Evolutionary conservation across 371 early-diverging fungal genomes (phyloP), one percentile per base, ranked within the genome.

Genomic region (Nematocida major): DNA sequence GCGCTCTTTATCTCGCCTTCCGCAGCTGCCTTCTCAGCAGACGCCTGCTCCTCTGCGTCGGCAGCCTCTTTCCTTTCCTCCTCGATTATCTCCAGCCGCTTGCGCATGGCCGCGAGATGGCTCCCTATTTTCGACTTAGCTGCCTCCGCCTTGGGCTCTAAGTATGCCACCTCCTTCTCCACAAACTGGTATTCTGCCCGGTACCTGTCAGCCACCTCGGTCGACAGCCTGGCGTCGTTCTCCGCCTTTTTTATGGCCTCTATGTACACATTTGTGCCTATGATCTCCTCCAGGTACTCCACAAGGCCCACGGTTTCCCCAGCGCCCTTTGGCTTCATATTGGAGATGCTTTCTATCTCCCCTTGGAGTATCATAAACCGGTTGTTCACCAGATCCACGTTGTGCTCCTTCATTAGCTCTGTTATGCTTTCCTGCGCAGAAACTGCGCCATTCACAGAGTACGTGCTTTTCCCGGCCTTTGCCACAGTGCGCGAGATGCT

Each of bases 221-320:
- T 89, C 57, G 88, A 89, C 53, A 38, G 42, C 32, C 51, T 28
- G 1, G 92, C 67, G 13, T 84, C 83, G 42, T 94, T 93, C 1
- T 82, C 87, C 1, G 90, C 86, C 11, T 88, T 86, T 73, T 93
- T 92, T 69, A 99, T 96, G 26, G 88, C 87, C 20, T 87, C 87
- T 83, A 94, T 92, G 82, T 92, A 95, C 51, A 86, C 83, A 1
- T 89, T 87, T 2, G 97, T 97, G 5, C 98, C 99, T 59, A 99
- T 96, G 57, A 97, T 96, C 84, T 99, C 98, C 82, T 99, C 99
- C 42, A 99, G 85, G 82, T 97, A 99, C 83, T 97, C 98, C 5
- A 99, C 87, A 54, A 99, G 84, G 0, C 98, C 99, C 63, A 92
- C 95, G 61, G 95, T 95, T 77, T 90, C 88, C 40, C 92, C 93